Evolutionary conservation across 202 grass and related monocot genomes (phyloP).

Genomic region (Panicum virgatum): DNA sequence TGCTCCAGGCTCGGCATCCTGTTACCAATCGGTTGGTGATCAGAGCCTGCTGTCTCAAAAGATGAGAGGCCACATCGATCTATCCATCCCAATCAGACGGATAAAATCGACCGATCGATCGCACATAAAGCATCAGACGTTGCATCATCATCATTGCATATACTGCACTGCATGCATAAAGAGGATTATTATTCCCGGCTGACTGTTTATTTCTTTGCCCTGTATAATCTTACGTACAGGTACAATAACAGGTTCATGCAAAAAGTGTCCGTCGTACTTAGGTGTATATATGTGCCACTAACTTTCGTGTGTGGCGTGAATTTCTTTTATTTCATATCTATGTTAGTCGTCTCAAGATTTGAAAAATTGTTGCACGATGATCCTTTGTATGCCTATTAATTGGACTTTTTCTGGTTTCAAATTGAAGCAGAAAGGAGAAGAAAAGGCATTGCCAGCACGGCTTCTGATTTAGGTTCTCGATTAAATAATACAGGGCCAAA

Average conservation of each 20-base stretch:
- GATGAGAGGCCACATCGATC: conserved; percentile 70
- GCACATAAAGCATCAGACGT: conserved; percentile 60
- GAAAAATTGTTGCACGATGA: neutral
- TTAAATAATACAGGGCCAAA: too few species aligned
- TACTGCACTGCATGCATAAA: neutral
- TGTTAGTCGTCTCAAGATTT: neutral
- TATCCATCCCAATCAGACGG: conserved; percentile 11
- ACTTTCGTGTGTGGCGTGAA: neutral
- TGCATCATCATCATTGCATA: conserved; percentile 48
- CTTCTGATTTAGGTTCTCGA: neutral
- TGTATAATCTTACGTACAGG: conserved; percentile 19
- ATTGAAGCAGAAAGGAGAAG: neutral
- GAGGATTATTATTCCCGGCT: neutral
- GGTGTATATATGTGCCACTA: neutral
- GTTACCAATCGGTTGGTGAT: conserved; percentile 23
- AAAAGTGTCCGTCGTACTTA: neutral
- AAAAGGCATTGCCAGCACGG: neutral
- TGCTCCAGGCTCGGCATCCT: conserved; percentile 10
- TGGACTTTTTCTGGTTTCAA: neutral
- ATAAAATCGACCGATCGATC: conserved; percentile 51
- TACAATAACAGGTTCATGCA: conserved; percentile 30
- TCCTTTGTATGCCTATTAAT: neutral
- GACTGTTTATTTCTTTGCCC: neutral
- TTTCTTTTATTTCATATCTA: neutral
- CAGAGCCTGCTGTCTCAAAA: conserved; percentile 48